A percentile compares a stretch with the other conserved stretches of the same genome.
Conservation (phyloP, 2,329 filamentous ascomycete species). For the Paraphoma chrysanthemicola region DNA sequence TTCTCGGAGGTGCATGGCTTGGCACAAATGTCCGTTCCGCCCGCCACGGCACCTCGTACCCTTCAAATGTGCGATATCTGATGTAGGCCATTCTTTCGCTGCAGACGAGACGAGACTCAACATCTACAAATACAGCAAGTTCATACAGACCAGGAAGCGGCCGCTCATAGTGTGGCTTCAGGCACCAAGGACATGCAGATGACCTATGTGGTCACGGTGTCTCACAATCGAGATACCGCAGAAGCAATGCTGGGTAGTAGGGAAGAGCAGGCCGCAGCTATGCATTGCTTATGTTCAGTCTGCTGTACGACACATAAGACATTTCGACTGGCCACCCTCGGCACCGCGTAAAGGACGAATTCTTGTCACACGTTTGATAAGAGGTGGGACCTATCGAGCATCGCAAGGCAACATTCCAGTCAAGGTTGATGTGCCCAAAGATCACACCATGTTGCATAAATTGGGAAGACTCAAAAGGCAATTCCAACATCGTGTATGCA, state of each 20-base stretch:
- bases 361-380: no score
- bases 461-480: no score
- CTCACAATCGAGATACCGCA: constrained; percentile 22
- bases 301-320: background rate
- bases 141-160: background rate
- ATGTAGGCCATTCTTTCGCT: constrained; percentile 39
- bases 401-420: no score
- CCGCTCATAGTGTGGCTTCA: constrained; percentile 9
- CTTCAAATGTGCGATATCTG: constrained; percentile 45
- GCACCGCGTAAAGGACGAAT: no score
- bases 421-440: no score
- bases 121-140: background rate
- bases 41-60: constrained; percentile 31
- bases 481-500: no score
- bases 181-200: constrained; percentile 29
- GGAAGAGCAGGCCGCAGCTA: background rate
- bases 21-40: constrained; percentile 22
- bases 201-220: constrained; percentile 40
- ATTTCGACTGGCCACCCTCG: no score
- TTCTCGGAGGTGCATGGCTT: constrained; percentile 26
- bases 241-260: background rate
- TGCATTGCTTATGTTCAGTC: background rate
- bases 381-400: no score
- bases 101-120: background rate
- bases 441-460: no score